These are phyloP conservation scores for Pseudotulostoma volvatum DNA, from an alignment of 495 filamentous ascomycete genomes.

Conservation along the genomic window DNA sequence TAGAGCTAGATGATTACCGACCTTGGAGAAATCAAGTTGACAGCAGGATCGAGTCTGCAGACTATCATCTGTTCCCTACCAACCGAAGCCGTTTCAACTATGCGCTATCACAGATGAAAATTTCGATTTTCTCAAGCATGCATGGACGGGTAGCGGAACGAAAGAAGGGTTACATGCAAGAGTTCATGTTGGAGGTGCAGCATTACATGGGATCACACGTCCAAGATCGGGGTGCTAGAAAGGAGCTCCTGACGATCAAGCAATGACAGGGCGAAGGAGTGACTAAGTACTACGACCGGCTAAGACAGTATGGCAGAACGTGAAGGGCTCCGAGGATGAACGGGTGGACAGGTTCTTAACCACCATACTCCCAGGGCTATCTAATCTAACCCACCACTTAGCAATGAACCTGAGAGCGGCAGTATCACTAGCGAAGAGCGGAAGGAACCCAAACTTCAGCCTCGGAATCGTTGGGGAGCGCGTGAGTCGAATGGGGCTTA, in stretches of 20 bases:
- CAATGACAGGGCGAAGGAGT: neutral
- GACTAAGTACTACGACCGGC: neutral
- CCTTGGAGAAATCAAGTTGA: neutral
- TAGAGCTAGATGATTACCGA: neutral
- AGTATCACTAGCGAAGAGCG: too few species aligned
- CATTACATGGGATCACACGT: neutral
- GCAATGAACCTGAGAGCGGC: too few species aligned
- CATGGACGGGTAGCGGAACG: neutral
- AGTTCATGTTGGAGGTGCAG: neutral
- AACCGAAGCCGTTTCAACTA: neutral
- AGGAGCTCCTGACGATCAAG: neutral
- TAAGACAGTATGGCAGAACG: too few species aligned
- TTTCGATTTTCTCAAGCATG: neutral
- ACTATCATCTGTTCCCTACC: neutral
- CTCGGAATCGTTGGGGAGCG: too few species aligned
- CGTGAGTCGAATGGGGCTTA: too few species aligned
- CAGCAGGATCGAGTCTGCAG: neutral
- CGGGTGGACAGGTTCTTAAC: neutral
- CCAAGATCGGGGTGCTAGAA: neutral
- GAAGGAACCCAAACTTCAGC: too few species aligned
- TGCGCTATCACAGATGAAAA: neutral
- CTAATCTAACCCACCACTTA: neutral
- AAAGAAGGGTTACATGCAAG: neutral
- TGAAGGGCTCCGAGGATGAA: neutral
- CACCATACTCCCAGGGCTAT: neutral